Base-by-base conservation (phyloP, 225 moss, liverwort and hornwort genomes). In the Bryum argenteum region DNA sequence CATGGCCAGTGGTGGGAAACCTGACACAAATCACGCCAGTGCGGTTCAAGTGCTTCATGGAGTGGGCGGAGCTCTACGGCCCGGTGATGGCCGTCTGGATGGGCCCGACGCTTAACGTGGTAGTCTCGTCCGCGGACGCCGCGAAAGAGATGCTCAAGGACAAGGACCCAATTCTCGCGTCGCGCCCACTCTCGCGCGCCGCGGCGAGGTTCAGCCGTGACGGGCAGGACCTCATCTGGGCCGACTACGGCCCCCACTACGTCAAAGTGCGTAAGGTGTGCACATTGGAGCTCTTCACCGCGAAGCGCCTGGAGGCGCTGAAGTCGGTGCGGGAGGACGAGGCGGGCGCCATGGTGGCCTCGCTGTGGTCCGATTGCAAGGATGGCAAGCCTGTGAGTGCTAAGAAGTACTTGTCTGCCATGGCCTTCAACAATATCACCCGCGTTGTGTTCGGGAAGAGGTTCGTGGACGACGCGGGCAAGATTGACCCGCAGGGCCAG, bases 171-270 rank as follows among this genome's bases (percentile, higher is more conserved):
- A 44, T 63, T 9, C 78, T 98, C 15, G 75, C 98, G 10, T 92
- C 88, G 3, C 88, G 98, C 0, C 92, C 92, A 4, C 79, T 92
- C 55, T 79, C 94, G 5, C 65, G 94, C 41, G 90, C 94, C 22
- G 98, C 98, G 8, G 91, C 92, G 6, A 77, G 89, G 12, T 94
- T 94, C 69, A 98, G 98, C 40, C 77, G 88, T 26, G 80, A 98
- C 50, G 98, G 98, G 24, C 91, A 92, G 74, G 98, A 98, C 81
- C 92, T 98, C 54, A 98, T 98, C 72, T 98, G 98, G 98, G 94
- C 98, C 0, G 98, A 98, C 80, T 98, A 87, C 33, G 98, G 98
- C 11, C 84, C 98, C 1, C 98, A 98, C 69, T 98, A 98, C 58
- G 98, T 94, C 55, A 98, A 91, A 69, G 98, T 98, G 41, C 81